Evolutionary conservation across 495 filamentous ascomycete species (phyloP).

Genomic region (Penicillium odoratum): DNA sequence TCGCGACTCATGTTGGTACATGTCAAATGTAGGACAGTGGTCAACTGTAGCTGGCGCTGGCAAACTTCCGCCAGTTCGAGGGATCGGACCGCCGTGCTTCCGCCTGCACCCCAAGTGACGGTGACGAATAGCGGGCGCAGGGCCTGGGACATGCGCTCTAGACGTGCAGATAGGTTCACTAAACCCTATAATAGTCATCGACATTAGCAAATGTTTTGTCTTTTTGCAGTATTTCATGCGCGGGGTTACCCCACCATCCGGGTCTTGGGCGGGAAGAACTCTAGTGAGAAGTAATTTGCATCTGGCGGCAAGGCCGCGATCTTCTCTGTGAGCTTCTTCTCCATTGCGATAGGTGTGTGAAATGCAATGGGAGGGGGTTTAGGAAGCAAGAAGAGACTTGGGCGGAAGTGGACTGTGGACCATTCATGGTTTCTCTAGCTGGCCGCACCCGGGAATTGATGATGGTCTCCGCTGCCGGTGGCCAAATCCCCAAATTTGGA

Average conservation of each 20-base stretch:
- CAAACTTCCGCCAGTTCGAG: constrained; percentile 95
- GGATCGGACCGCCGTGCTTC: constrained; percentile 84
- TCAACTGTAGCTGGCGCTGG: constrained; percentile 85
- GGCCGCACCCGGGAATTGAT: constrained; percentile 22
- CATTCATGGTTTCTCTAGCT: constrained; percentile 19
- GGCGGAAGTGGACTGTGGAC: constrained; percentile 28
- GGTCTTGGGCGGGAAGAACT: constrained; percentile 99
- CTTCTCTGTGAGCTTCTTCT: constrained; percentile 91
- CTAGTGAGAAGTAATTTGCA: constrained; percentile 88
- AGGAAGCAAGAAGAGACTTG: constrained; percentile 19
- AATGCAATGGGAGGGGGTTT: constrained; percentile 20
- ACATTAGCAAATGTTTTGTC: constrained; percentile 19
- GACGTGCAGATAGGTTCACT: constrained; percentile 85
- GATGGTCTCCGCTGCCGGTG: constrained; percentile 22
- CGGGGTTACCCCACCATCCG: constrained; percentile 63
- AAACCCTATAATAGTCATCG: constrained; percentile 58
- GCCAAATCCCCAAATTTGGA: constrained; percentile 13
- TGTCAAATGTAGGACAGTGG: constrained; percentile 93
- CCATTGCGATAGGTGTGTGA: constrained; percentile 40
- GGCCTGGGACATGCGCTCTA: constrained; percentile 91
- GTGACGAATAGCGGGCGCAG: constrained; percentile 92
- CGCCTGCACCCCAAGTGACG: constrained; percentile 97
- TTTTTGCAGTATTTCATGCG: constrained; percentile 10
- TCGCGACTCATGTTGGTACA: constrained; percentile 95
- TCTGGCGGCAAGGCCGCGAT: constrained; percentile 84